Evolutionary conservation across 1,284 basidiomycete species (phyloP).

Genomic region (Termitomyces sp.): DNA sequence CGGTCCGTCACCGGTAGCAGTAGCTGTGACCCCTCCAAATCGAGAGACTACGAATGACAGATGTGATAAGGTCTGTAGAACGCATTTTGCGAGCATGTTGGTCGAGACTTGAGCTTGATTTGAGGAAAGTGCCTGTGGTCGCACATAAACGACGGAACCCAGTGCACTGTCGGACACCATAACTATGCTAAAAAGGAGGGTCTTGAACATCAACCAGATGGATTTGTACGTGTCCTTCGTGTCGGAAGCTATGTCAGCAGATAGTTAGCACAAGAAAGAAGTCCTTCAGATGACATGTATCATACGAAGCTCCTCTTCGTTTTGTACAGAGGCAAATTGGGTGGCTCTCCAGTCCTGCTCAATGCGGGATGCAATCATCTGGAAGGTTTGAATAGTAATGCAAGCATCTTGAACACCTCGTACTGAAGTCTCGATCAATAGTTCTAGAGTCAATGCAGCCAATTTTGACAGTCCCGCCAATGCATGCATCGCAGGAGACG

Average conservation of each 20-base stretch:
- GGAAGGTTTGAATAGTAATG: slow-evolving; percentile 7
- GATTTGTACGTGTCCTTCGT: slow-evolving; percentile 39
- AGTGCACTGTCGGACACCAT: slow-evolving; percentile 66
- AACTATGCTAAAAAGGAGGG: slow-evolving; percentile 59
- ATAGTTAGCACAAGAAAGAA: neutral
- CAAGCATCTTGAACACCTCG: slow-evolving; percentile 12
- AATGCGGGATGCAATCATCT: slow-evolving; percentile 31
- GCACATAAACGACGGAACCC: slow-evolving; percentile 47
- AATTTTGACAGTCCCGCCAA: slow-evolving; percentile 18
- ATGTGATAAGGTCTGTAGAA: slow-evolving; percentile 51
- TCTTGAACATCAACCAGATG: slow-evolving; percentile 65
- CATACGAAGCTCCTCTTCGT: slow-evolving; percentile 36
- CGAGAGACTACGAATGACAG: slow-evolving; percentile 69
- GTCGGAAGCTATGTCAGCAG: slow-evolving; percentile 25
- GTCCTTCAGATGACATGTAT: neutral
- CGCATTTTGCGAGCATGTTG: slow-evolving; percentile 41
- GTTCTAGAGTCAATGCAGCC: slow-evolving; percentile 13
- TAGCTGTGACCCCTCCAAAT: slow-evolving; percentile 64
- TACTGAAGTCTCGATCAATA: slow-evolving; percentile 12
- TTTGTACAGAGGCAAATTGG: slow-evolving; percentile 31
- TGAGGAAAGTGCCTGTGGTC: slow-evolving; percentile 24
- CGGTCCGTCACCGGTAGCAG: slow-evolving; percentile 30
- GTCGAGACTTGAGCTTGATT: slow-evolving; percentile 26
- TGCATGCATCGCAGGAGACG: slow-evolving; percentile 16
- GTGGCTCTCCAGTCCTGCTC: slow-evolving; percentile 51